These are phyloP conservation scores for Cryptosporidium sp. DNA, from an alignment of 169 alveolate species.

Conservation along the genomic window DNA sequence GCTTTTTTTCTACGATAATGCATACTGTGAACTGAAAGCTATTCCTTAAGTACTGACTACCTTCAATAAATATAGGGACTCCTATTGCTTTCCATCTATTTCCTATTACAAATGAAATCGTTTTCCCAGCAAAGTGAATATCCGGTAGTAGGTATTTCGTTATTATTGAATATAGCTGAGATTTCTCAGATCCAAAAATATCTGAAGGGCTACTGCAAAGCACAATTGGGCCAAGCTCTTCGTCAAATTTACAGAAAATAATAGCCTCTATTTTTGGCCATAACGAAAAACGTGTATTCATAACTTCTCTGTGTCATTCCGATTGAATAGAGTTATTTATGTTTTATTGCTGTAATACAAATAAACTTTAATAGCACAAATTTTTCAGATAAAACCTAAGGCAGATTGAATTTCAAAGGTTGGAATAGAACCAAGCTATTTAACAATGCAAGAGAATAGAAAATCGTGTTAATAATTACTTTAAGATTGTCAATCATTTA, in stretches of 20 bases:
- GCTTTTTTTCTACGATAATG: constrained; percentile 19
- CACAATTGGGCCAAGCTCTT: constrained; percentile 71
- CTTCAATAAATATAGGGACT: constrained; percentile 66
- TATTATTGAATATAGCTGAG: constrained; percentile 41
- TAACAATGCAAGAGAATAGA: too few relatives aligned
- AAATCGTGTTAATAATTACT: too few relatives aligned
- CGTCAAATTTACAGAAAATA: constrained; percentile 74
- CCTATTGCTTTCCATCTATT: constrained; percentile 68
- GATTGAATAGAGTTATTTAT: too few relatives aligned
- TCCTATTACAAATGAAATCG: constrained; percentile 33
- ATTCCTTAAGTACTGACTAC: constrained; percentile 53
- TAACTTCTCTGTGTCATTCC: background rate
- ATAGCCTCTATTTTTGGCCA: constrained; percentile 75
- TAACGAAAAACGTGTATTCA: constrained; percentile 6
- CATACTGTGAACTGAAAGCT: constrained; percentile 72
- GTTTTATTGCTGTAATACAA: background rate
- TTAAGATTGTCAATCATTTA: background rate
- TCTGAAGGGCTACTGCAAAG: constrained; percentile 59
- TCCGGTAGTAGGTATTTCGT: constrained; percentile 54
- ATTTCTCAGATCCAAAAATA: constrained; percentile 36
- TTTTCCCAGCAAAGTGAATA: constrained; percentile 38
- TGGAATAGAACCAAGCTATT: background rate
- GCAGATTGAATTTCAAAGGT: too few relatives aligned
- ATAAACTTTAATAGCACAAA: background rate
- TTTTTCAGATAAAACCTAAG: background rate